These are phyloP conservation scores for Aspergillus caelatus DNA, from an alignment of 2,329 filamentous ascomycete genomes.

Conservation along the genomic window DNA sequence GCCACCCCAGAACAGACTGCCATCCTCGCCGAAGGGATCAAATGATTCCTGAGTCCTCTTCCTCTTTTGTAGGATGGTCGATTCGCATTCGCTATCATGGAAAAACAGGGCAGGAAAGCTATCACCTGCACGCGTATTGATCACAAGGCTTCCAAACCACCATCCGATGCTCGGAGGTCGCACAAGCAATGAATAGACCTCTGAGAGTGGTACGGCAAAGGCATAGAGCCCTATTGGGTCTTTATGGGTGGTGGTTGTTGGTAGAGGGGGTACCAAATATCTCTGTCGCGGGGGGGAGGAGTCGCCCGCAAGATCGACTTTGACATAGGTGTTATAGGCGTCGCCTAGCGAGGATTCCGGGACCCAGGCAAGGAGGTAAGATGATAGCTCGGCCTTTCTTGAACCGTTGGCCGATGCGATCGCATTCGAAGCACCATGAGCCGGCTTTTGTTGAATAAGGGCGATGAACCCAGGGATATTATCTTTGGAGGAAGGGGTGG, in stretches of 20 bases:
- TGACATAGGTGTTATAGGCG: constrained; percentile 85
- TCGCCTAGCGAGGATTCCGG: constrained; percentile 88
- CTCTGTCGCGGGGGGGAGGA: constrained; percentile 81
- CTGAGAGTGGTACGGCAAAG: constrained; percentile 86
- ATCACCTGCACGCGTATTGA: constrained; percentile 88
- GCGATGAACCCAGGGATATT: constrained; percentile 95
- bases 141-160: constrained; percentile 96
- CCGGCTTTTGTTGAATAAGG: constrained; percentile 81
- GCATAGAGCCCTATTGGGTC: constrained; percentile 77
- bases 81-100: constrained; percentile 95
- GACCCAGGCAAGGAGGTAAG: constrained; percentile 88
- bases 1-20: constrained; percentile 90
- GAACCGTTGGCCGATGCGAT: constrained; percentile 48
- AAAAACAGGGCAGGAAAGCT: constrained; percentile 96
- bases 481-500: constrained; percentile 88
- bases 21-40: constrained; percentile 83
- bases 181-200: constrained; percentile 87
- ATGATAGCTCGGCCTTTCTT: constrained; percentile 58
- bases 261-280: constrained; percentile 88
- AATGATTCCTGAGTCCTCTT: constrained; percentile 80
- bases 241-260: constrained; percentile 76
- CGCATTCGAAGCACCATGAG: constrained; percentile 31
- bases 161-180: constrained; percentile 91
- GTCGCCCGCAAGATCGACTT: constrained; percentile 84
- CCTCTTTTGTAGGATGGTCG: constrained; percentile 92